These are phyloP conservation scores for Mycogone perniciosa DNA, from an alignment of 2,329 filamentous ascomycete species.

Conservation along the genomic window DNA sequence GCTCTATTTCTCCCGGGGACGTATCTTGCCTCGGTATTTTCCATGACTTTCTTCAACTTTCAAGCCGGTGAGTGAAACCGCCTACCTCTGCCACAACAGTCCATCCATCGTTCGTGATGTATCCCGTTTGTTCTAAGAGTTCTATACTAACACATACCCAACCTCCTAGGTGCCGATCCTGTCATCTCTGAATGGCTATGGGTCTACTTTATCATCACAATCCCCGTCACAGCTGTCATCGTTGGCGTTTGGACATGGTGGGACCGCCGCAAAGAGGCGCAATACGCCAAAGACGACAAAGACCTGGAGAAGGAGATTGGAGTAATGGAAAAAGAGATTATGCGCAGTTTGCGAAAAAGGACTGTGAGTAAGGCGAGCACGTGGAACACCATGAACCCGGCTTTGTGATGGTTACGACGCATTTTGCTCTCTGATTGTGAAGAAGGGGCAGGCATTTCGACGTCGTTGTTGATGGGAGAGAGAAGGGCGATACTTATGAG, in stretches of 20 bases:
- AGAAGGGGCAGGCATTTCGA: background rate
- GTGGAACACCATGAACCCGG: slow-evolving; percentile 37
- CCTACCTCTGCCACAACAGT: background rate
- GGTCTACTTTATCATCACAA: slow-evolving; percentile 57
- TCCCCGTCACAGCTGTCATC: slow-evolving; percentile 51
- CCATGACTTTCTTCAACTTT: slow-evolving; percentile 63
- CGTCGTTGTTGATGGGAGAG: too few species aligned
- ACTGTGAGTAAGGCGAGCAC: slow-evolving; percentile 52
- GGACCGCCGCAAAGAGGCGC: slow-evolving; percentile 43
- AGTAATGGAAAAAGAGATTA: slow-evolving; percentile 51
- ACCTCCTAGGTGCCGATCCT: slow-evolving; percentile 26
- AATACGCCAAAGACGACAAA: slow-evolving; percentile 42
- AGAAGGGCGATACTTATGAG: background rate
- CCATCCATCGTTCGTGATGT: too few species aligned
- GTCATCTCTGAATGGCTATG: slow-evolving; percentile 48
- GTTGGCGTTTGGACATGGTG: slow-evolving; percentile 50
- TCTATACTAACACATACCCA: background rate
- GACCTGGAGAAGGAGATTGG: slow-evolving; percentile 50
- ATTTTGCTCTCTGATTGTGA: background rate
- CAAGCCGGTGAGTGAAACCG: slow-evolving; percentile 32
- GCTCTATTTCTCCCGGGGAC: slow-evolving; percentile 58
- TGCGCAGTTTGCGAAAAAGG: slow-evolving; percentile 48
- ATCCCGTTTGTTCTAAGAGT: too few species aligned
- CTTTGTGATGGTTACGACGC: slow-evolving; percentile 13
- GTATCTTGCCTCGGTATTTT: slow-evolving; percentile 56